Conservation (phyloP, 2,329 filamentous ascomycete genomes). For the Penicillium olsonii region DNA sequence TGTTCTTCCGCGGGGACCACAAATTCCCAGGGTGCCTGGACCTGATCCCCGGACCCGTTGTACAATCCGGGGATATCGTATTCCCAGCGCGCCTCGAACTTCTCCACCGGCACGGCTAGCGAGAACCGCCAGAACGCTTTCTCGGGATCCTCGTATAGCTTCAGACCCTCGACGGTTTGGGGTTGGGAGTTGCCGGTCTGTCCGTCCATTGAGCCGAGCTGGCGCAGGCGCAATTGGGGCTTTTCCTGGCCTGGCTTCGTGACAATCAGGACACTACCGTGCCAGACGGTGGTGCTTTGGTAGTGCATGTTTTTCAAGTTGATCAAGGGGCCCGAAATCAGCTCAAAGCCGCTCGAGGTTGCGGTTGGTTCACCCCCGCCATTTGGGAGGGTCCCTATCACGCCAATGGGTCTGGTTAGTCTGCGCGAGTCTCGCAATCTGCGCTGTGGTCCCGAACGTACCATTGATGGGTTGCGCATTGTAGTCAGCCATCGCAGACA, state of each 20-base stretch:
- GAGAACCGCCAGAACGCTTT: slow-evolving; percentile 63
- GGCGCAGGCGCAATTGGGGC: slow-evolving; percentile 57
- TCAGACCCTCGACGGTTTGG: slow-evolving; percentile 47
- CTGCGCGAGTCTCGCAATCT: neutral
- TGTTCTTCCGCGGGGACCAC: slow-evolving; percentile 60
- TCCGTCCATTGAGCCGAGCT: slow-evolving; percentile 33
- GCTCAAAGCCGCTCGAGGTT: slow-evolving; percentile 34
- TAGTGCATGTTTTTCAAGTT: slow-evolving; percentile 51
- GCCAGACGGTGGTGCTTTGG: slow-evolving; percentile 57
- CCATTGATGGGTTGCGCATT: slow-evolving; percentile 19
- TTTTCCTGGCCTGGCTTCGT: slow-evolving; percentile 69
- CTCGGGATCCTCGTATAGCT: slow-evolving; percentile 60
- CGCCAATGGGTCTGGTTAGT: slow-evolving; percentile 3
- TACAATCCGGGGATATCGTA: slow-evolving; percentile 71
- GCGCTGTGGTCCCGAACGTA: slow-evolving; percentile 8
- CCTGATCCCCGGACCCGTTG: slow-evolving; percentile 60
- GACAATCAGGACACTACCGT: slow-evolving; percentile 83
- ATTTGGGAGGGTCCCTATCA: slow-evolving; percentile 24
- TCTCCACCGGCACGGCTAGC: slow-evolving; percentile 65
- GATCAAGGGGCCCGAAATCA: slow-evolving; percentile 51
- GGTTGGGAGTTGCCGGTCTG: slow-evolving; percentile 12
- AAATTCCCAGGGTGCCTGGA: slow-evolving; percentile 55
- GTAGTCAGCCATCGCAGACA: slow-evolving; percentile 19
- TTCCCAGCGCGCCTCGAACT: slow-evolving; percentile 74
- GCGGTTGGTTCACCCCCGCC: slow-evolving; percentile 18